These are phyloP conservation scores for Diatrype stigma DNA, from an alignment of 2,329 filamentous ascomycete species.

Conservation along the genomic window DNA sequence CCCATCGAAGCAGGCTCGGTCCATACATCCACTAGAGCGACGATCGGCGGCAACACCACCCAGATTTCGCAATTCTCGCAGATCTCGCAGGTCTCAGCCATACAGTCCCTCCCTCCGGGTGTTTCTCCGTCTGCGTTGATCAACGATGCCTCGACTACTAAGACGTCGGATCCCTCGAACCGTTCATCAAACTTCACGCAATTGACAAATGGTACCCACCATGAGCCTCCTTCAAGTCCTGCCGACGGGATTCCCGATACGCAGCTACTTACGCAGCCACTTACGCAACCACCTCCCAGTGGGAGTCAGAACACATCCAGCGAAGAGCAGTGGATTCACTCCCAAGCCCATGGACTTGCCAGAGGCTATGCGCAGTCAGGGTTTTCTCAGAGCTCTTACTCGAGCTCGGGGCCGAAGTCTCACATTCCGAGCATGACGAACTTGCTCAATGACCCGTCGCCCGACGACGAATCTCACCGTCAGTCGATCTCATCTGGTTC, in stretches of 20 bases:
- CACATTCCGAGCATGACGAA: conserved; percentile 32
- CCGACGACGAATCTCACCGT: conserved; percentile 31
- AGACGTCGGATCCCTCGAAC: conserved; percentile 70
- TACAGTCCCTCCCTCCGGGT: conserved; percentile 54
- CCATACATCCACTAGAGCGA: conserved; percentile 35
- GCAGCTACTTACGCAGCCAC: conserved; percentile 35
- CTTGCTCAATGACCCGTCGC: conserved; percentile 36
- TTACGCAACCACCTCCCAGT: conserved; percentile 30
- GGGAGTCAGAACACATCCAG: conserved; percentile 45
- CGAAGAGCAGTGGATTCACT: conserved; percentile 54
- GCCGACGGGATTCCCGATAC: conserved; percentile 51
- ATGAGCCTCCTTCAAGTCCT: conserved; percentile 38
- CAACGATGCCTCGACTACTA: conserved; percentile 93
- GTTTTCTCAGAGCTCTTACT: conserved; percentile 17
- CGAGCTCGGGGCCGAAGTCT: conserved; percentile 30
- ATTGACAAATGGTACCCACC: conserved; percentile 62
- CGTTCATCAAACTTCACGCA: conserved; percentile 65
- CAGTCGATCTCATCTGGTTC: conserved; percentile 35
- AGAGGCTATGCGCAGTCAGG: conserved; percentile 35
- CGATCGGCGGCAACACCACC: conserved; percentile 43
- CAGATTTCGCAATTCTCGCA: conserved; percentile 66
- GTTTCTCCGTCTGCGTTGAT: conserved; percentile 56
- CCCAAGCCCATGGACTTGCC: conserved; percentile 51
- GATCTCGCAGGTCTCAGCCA: conserved; percentile 60
- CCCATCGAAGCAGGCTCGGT: conserved; percentile 24